These are phyloP conservation scores for Gremmenia infestans DNA, from an alignment of 2,329 filamentous ascomycete genomes.

Conservation along the genomic window DNA sequence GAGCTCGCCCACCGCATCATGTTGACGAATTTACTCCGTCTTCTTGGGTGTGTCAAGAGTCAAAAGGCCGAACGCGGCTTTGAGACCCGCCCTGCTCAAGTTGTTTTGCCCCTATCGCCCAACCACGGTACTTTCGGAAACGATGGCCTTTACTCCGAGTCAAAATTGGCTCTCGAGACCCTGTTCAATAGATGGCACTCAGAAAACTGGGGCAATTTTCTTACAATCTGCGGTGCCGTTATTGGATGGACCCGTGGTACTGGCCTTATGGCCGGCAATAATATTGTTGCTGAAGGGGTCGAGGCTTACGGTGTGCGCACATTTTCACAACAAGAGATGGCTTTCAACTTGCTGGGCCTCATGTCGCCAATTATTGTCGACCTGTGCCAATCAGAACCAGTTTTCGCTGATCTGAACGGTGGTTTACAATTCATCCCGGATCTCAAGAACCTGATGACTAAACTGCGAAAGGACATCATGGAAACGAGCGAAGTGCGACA, in stretches of 20 bases:
- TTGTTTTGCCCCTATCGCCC: slow-evolving; percentile 90
- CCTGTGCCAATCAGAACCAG: slow-evolving; percentile 89
- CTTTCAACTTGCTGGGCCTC: slow-evolving; percentile 93
- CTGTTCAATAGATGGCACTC: slow-evolving; percentile 98
- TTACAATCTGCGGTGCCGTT: slow-evolving; percentile 95
- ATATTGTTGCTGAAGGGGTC: slow-evolving; percentile 93
- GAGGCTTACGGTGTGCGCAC: slow-evolving; percentile 96
- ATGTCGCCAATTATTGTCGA: slow-evolving; percentile 95
- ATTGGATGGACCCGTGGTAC: slow-evolving; percentile 99
- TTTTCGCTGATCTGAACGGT: slow-evolving; percentile 96
- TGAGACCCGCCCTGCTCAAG: slow-evolving; percentile 92
- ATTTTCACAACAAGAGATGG: slow-evolving; percentile 99
- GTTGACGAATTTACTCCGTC: slow-evolving; percentile 91
- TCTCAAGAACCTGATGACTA: slow-evolving; percentile 89
- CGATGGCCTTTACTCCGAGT: slow-evolving; percentile 96
- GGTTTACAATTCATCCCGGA: slow-evolving; percentile 96
- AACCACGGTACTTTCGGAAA: slow-evolving; percentile 99
- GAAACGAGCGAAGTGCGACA: slow-evolving; percentile 91
- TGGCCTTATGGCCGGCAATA: slow-evolving; percentile 96
- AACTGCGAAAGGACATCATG: slow-evolving; percentile 88
- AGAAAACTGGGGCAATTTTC: slow-evolving; percentile 94
- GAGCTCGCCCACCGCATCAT: slow-evolving; percentile 98
- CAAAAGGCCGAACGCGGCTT: slow-evolving; percentile 86
- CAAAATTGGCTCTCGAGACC: slow-evolving; percentile 93
- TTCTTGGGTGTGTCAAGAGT: slow-evolving; percentile 83